Evolutionary conservation across 305 asterid genomes (phyloP), one percentile per base, ranked within the genome.

Genomic region (Fraxinus velutina): DNA sequence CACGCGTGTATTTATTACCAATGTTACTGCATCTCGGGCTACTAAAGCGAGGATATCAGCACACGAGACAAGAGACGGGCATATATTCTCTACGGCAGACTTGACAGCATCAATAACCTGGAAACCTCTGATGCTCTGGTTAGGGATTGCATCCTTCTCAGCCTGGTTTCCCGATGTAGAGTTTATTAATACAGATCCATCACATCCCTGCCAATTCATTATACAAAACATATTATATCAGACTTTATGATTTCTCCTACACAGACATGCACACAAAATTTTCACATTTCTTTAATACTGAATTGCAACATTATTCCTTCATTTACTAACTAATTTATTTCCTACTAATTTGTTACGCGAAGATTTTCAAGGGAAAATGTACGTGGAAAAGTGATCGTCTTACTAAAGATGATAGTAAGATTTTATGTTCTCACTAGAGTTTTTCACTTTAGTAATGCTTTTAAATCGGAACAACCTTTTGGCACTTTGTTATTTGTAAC

Each of bases 11-110:
- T 32, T 33, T n/a, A 2, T 57, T 87, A 91, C 93, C 84, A 86
- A 73, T 29, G 71, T 22, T 73, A 89, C 91, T 0, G 89, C 92
- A 55, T 86, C 91, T 33, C 89, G 82, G 0, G 91, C 89, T 6
- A 79, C 90, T 78, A 90, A 66, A 33, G 93, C 90, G 0, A 90
- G 68, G 8, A 91, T 88, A 60, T 90, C 92, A 3, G 92, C 88
- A 80, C 94, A 91, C 0, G 92, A 89, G 0, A 91, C 92, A 5
- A 4, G 78, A 42, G 90, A 34, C 2, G 90, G 92, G 39, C 92
- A 90, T 29, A 10, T 32, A 55, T 44, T 80, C 32, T 90, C 94
- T 0, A 90, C 88, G 5, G 82, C 89, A 6, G 87, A 50, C 81
- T 89, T 90, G 10, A 82, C 90, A 3, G 87, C 86, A 76, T 90